Base-by-base conservation (phyloP, 805 yeast species). In the Candida vaughaniae region DNA sequence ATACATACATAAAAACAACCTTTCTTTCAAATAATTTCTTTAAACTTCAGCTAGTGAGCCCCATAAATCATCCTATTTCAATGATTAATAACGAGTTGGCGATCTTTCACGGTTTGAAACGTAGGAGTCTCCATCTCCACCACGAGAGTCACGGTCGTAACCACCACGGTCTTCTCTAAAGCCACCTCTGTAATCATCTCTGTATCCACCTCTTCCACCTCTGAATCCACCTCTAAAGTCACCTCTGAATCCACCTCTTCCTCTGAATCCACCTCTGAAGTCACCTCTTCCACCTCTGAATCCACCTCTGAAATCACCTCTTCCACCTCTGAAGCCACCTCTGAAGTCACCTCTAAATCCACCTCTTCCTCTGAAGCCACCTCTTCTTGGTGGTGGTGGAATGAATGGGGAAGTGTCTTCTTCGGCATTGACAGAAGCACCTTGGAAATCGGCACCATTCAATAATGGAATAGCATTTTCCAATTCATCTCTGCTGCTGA, bases 361-460 rank as follows among this genome's bases (percentile, higher is more conserved):
- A 36, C 60, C 61, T 15, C 33, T 17, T 22, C 41, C 41, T 19
- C 41, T 46, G 26, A 30, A 31, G 14, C 35, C 35, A 15, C 66
- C 64, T 39, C 68, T 68, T 59, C 68, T 66, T 55, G 62, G 69
- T 51, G 71, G 74, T 51, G 66, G 80, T 46, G 66, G 78, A 37
- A 75, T 68, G 49, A 73, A 76, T 35, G 81, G 81, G 38, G 78
- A 64, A 33, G 78, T 74, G 53, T 88, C 96, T 62, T 83, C 87
- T 64, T 87, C 95, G 42, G 85, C 86, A 35, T 79, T 65, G 40
- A 87, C 69, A 42, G 78, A 68, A 36, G 79, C 60, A 51, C 93
- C 93, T 57, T 81, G 81, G 66, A 74, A 79, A 43, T 84, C 83
- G 42, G 77, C 69, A 49, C 78, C 81, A 61, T 86, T 86, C 53